Conservation (phyloP, 2,329 filamentous ascomycete species). For the Aureobasidium leucospermi region DNA sequence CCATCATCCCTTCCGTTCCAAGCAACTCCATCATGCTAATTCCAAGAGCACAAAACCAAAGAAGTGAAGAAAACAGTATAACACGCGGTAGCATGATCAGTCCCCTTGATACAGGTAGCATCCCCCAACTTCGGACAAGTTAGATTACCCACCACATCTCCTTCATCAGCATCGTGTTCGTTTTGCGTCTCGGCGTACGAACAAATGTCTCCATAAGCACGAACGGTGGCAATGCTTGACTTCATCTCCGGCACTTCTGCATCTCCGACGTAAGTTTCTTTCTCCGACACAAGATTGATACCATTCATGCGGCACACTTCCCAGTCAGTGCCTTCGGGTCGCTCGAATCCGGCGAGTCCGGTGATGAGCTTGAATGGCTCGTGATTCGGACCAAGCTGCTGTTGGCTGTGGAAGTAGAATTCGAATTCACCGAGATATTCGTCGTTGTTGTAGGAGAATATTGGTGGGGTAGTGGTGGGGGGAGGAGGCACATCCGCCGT, state of each 20-base stretch:
- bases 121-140: neutral
- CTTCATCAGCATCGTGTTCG: neutral
- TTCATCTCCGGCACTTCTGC: neutral
- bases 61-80: neutral
- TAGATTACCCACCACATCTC: neutral
- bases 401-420: neutral
- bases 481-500: neutral
- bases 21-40: neutral
- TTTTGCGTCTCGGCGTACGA: neutral
- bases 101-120: neutral
- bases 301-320: neutral
- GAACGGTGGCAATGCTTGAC: neutral
- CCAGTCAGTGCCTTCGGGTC: neutral
- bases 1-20: no score
- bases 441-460: neutral
- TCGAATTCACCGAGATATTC: neutral
- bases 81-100: neutral
- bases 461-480: neutral
- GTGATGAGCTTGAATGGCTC: neutral
- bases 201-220: neutral
- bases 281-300: neutral
- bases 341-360: neutral
- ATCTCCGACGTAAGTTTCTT: neutral
- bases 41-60: neutral
- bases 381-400: neutral